Evolutionary conservation across 768 basidiomycete species (phyloP), one percentile per base, ranked within the genome.

Genomic region (Podaxis sp.): DNA sequence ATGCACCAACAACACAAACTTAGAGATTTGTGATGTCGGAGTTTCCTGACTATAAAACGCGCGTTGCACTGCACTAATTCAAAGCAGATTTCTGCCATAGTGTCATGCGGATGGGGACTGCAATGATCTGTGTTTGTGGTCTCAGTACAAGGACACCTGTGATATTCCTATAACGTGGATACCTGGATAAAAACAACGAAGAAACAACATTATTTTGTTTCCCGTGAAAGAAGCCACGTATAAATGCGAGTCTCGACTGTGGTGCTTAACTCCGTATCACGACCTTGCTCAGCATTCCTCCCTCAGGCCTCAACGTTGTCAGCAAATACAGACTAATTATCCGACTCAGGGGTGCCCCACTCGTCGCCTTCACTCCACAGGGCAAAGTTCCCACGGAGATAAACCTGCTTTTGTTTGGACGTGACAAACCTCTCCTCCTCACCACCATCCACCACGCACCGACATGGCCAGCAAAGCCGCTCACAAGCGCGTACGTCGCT

Each of bases 381-480:
- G 54, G 12, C 24, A 39, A 17, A 56, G 1, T 40, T 39, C 54
- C 54, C 54, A 56, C 54, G 54, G 8, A 30, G 38, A 40, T 56
- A 56, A 56, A 40, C 19, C 36, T 24, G 54, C 19, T 13, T 11
- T 46, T 46, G 44, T 46, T 46, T 46, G n/a, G 15, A 46, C 46
- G 44, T 53, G 44, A 39, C 44, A 24, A 51, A 55, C 38, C 19
- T 22, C 68, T 68, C 66, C 63, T 66, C 67, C 69, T 69, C 69
- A 70, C 66, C 70, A 69, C 59, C 64, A 67, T 58, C 63, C 59
- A 64, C 61, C 63, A 39, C 49, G 40, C 54, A 46, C 38, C 55
- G 46, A 60, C 28, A 94, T 94, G 92, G 90, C 93, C 48, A 88
- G 85, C 74, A 93, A 93, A 79, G 88, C 92, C 59, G 92, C 92